Conservation (phyloP, 257 asterid species). For the Nicotiana paniculata region DNA sequence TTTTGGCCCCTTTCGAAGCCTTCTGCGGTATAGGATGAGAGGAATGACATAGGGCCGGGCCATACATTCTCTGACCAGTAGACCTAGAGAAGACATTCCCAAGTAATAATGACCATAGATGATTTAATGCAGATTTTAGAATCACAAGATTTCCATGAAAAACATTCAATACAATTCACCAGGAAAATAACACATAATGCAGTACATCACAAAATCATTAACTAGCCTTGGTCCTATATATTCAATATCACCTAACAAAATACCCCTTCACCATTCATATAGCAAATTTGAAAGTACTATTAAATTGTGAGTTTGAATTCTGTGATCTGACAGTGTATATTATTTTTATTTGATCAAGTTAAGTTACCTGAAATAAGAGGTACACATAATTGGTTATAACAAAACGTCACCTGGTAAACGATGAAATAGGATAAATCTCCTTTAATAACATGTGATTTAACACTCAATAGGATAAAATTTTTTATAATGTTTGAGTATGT, state of each 20-base stretch:
- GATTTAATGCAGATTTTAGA: not conserved
- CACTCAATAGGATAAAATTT: not conserved
- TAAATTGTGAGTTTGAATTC: not conserved
- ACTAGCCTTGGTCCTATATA: not conserved
- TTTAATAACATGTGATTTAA: not conserved
- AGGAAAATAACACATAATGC: not conserved
- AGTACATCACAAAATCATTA: not conserved
- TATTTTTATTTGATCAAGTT: not conserved
- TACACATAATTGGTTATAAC: not conserved
- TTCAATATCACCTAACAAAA: no score
- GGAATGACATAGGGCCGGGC: no score
- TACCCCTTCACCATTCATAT: no score
- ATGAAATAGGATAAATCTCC: not conserved
- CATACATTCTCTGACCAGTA: no score
- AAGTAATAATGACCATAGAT: no score
- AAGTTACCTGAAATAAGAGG: no score
- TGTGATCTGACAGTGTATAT: not conserved
- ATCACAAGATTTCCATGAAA: not conserved
- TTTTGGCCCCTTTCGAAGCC: no score
- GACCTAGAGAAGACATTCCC: no score
- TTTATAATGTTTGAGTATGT: not conserved
- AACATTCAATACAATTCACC: constrained; percentile 1
- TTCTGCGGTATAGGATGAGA: no score
- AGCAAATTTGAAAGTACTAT: not conserved
- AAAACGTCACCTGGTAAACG: not conserved